These are phyloP conservation scores for Fusarium globosum DNA, from an alignment of 2,329 filamentous ascomycete species.

Conservation along the genomic window DNA sequence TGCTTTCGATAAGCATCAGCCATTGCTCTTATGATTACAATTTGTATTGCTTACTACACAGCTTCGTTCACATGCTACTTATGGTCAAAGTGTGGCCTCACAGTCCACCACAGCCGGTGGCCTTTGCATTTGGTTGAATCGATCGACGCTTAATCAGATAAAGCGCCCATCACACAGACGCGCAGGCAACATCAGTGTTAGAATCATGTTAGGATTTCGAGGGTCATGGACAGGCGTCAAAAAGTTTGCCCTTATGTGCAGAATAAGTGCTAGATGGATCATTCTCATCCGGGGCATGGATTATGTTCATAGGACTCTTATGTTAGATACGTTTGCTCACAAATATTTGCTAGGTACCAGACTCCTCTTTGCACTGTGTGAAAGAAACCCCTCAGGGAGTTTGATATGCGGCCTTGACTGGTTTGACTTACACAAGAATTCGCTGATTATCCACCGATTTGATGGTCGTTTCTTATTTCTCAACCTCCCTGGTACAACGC, in stretches of 20 bases:
- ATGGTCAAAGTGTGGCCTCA: slow-evolving; percentile 9
- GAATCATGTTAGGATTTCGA: slow-evolving; percentile 44
- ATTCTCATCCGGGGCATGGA: slow-evolving; percentile 13
- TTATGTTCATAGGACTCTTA: slow-evolving; percentile 34
- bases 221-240: slow-evolving; percentile 30
- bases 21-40: slow-evolving; percentile 50
- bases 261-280: slow-evolving; percentile 22
- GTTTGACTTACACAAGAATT: background rate
- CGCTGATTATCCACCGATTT: background rate
- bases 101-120: background rate
- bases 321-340: slow-evolving; percentile 32
- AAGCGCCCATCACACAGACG: slow-evolving; percentile 8
- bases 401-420: background rate
- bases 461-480: background rate
- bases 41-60: slow-evolving; percentile 42
- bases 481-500: background rate
- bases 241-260: slow-evolving; percentile 10
- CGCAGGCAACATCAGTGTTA: slow-evolving; percentile 34
- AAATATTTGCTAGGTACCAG: slow-evolving; percentile 19
- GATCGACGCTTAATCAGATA: slow-evolving; percentile 14
- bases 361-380: background rate
- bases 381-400: background rate
- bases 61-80: slow-evolving; percentile 24
- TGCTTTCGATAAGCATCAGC: slow-evolving; percentile 43
- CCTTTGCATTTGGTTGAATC: slow-evolving; percentile 12